Base-by-base conservation (phyloP, 495 filamentous ascomycete genomes). In the Sporormia fimetaria region DNA sequence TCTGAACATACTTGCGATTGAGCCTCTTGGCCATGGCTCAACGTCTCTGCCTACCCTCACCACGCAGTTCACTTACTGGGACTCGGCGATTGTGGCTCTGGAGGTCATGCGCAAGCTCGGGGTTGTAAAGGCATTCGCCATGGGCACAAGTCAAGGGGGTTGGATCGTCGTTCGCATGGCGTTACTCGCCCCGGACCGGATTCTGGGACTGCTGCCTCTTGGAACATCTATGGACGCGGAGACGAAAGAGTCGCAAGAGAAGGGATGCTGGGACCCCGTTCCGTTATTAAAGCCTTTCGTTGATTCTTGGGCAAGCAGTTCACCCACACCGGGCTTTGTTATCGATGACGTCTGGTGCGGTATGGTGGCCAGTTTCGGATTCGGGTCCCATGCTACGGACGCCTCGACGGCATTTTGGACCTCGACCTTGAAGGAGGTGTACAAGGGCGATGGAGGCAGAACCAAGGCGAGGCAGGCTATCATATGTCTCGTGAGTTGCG, bases 221-320 rank as follows among this genome's bases (percentile, higher is more conserved):
- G 77, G 74, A 11, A 78, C 76, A 4, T 77, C 74, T 4, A 66
- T 81, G 58, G 75, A 80, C 47, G 64, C 53, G 45, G 76, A 80
- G 53, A 71, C 71, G n/a, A 52, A 65, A 10, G 65, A 65, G 6
- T 72, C 66, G 0, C 67, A 74, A 8, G 39, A 47, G 5, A 56
- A 71, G 16, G 63, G 69, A 1, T 75, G 71, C 57, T 81, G 76
- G 76, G 66, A 80, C 43, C 66, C 69, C 3, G 52, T 60, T 8
- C 40, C 56, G 0, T 55, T 64, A 12, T 44, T 73, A 7, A 45
- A 49, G 0, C 57, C 60, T 0, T 67, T 63, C 45, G 61, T 69
- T 25, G 43, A 71, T 6, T 52, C 53, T 26, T 78, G 70, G 70
- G 63, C 66, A 14, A 64, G 49, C 40, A 51, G 34, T 4, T 45